These are phyloP conservation scores for Stropharia rugosoannulata DNA, from an alignment of 768 basidiomycete genomes.

Conservation along the genomic window DNA sequence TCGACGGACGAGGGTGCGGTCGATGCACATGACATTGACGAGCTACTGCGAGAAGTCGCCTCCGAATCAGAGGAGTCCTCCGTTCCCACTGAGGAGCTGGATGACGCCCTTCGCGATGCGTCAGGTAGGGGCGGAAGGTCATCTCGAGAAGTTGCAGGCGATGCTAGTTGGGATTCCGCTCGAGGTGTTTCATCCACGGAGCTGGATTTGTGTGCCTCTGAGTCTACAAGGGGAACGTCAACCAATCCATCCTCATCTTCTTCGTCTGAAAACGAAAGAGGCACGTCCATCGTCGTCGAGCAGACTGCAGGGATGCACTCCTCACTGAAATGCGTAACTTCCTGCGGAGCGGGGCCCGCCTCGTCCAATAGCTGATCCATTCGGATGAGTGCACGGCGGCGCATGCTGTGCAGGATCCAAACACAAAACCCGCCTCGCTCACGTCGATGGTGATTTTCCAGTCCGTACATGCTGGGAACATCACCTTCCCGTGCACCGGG, in stretches of 20 bases:
- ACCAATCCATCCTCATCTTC: constrained; percentile 30
- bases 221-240: neutral
- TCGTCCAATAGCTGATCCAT: constrained; percentile 42
- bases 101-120: neutral
- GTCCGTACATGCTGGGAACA: constrained; percentile 6
- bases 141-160: neutral
- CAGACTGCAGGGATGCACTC: constrained; percentile 1
- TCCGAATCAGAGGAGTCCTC: constrained; percentile 1
- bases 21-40: neutral
- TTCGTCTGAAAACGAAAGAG: constrained; percentile 38
- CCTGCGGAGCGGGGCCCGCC: constrained; percentile 18
- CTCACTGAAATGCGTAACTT: neutral
- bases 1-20: constrained; percentile 6
- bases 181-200: neutral
- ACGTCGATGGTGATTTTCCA: constrained; percentile 6
- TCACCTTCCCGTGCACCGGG: constrained; percentile 8
- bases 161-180: neutral
- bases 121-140: neutral
- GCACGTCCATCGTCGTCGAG: constrained; percentile 29
- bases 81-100: constrained; percentile 1
- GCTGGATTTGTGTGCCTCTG: neutral
- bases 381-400: constrained; percentile 42
- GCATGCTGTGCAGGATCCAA: constrained; percentile 55
- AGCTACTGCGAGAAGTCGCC: neutral
- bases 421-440: constrained; percentile 43